A percentile compares a stretch with the other conserved stretches of the same genome.
Conservation (phyloP, 805 yeast species). For the Suhomyces emberorum region DNA sequence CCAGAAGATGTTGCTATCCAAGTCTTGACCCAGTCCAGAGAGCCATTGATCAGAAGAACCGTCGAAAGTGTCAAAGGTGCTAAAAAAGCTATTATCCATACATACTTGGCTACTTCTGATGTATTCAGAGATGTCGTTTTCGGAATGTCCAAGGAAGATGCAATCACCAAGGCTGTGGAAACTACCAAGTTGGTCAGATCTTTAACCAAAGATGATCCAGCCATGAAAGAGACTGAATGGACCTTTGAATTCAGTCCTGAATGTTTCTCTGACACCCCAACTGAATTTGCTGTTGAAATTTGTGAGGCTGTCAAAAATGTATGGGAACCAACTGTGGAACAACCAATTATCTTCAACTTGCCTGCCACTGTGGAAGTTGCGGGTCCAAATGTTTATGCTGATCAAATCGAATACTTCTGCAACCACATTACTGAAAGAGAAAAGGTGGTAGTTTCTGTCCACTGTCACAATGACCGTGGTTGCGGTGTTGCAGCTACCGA, state of each 20-base stretch:
- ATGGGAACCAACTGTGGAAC: slow-evolving; percentile 75
- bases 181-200: slow-evolving; percentile 65
- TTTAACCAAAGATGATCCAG: slow-evolving; percentile 72
- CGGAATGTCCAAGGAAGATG: slow-evolving; percentile 66
- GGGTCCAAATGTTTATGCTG: slow-evolving; percentile 73
- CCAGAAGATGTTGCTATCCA: slow-evolving; percentile 75
- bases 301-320: slow-evolving; percentile 78
- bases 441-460: slow-evolving; percentile 65
- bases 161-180: slow-evolving; percentile 65
- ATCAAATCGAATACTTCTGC: slow-evolving; percentile 73
- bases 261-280: slow-evolving; percentile 71
- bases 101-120: slow-evolving; percentile 74
- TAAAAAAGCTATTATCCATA: slow-evolving; percentile 67
- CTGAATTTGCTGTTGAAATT: slow-evolving; percentile 68
- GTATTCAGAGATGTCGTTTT: slow-evolving; percentile 73
- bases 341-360: slow-evolving; percentile 72
- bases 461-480: slow-evolving; percentile 78
- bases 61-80: slow-evolving; percentile 74
- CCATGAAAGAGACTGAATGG: slow-evolving; percentile 63
- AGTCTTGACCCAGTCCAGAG: slow-evolving; percentile 75
- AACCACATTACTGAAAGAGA: slow-evolving; percentile 68
- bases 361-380: slow-evolving; percentile 83
- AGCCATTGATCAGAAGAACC: slow-evolving; percentile 67
- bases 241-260: slow-evolving; percentile 75
- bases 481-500: slow-evolving; percentile 84